Evolutionary conservation across 2,329 filamentous ascomycete species (phyloP), one percentile per base, ranked within the genome.

Genomic region (Trichoderma koningii): DNA sequence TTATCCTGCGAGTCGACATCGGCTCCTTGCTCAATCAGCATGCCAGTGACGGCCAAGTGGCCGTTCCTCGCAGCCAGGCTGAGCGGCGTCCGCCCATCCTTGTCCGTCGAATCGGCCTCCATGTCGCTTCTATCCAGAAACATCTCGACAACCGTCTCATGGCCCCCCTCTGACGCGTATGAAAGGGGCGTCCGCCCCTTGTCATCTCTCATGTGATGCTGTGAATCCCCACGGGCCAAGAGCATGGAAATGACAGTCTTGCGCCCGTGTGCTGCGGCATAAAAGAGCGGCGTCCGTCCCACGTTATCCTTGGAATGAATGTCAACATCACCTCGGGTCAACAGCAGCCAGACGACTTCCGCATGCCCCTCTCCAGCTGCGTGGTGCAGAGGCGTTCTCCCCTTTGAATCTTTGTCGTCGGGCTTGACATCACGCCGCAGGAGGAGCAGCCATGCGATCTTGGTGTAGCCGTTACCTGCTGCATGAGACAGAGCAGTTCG

Each of bases 1-100:
- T n/a, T 30, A 28, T 62, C 47, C 28, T 19, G 12, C 26, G 34
- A 38, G 7, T 62, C 30, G 17, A 62, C 23, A 28, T 42, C 34
- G 23, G 57, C 57, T 19, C 57, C 57, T 12, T 62, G 44, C 14
- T 53, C 57, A 42, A 62, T 23, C 48, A 62, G 23, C 26, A 62
- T 41, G 28, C 23, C 7, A 10, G 48, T 38, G 48, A 62, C 34
- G 3, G 30, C 23, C 3, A 38, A 21, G 23, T 62, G 57, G n/a
- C 57, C 57, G 10, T 42, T 53, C 17, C 14, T 42, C 47, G 30
- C 57, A 3, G 57, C 57, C 21, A 38, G 14, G 12, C 15, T 41
- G 14, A 62, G 57, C 14, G 57, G 57, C 1, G 57, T 53, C 3
- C 12, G 12, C 6, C 44, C 44, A 6, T 52, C 1, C 1, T 51